These are phyloP conservation scores for Castanea crenata DNA, from an alignment of 306 rosid species.

Conservation along the genomic window DNA sequence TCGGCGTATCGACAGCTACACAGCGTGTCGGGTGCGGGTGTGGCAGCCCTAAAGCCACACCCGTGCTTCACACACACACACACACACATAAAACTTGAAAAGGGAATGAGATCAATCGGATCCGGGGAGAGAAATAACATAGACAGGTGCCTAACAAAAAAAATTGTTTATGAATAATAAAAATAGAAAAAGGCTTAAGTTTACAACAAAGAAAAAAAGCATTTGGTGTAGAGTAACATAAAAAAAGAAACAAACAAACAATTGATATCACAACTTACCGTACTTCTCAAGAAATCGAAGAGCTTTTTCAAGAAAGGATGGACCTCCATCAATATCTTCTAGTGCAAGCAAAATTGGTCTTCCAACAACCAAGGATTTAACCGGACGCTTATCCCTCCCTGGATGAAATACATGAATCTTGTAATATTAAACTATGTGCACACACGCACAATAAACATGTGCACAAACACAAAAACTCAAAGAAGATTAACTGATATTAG, in stretches of 20 bases:
- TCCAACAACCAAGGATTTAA: constrained; percentile 96
- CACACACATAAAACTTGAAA: not conserved
- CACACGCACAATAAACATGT: not conserved
- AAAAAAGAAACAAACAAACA: not conserved
- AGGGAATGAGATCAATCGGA: not conserved
- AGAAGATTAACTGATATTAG: constrained; percentile 13
- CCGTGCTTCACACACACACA: too few relatives aligned
- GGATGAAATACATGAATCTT: constrained; percentile 16
- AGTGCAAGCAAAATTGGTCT: constrained; percentile 95
- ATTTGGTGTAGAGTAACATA: not conserved
- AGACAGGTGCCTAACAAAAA: not conserved
- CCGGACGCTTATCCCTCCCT: constrained; percentile 97
- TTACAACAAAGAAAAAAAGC: not conserved
- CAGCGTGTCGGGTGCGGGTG: too few relatives aligned
- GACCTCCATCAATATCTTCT: constrained; percentile 99
- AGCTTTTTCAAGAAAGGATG: constrained; percentile 98
- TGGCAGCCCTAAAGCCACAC: too few relatives aligned
- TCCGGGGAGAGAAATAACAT: too few relatives aligned
- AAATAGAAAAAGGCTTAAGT: not conserved
- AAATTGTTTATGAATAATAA: not conserved
- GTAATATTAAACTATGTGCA: not conserved
- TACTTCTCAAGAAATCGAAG: constrained; percentile 81
- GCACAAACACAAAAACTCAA: not conserved
- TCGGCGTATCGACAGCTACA: too few relatives aligned
- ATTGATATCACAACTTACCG: constrained; percentile 54